Evolutionary conservation across 768 basidiomycete species (phyloP).

Genomic region (Phlebiopsis flavidoalba): DNA sequence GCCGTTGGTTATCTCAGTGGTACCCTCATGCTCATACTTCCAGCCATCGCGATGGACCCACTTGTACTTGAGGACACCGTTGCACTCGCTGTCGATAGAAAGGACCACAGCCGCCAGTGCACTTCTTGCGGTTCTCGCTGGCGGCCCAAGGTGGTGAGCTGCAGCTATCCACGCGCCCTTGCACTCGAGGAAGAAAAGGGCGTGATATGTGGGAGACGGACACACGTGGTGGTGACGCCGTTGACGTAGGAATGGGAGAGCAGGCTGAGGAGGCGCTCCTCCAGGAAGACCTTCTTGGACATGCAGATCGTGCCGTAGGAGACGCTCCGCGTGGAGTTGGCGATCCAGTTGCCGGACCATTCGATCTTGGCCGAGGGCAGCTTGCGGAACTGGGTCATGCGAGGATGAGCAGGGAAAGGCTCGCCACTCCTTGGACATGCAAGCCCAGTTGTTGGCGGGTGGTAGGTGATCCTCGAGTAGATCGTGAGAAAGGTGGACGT

Average conservation of each 20-base stretch:
- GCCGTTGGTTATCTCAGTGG: conserved; percentile 12
- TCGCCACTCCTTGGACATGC: conserved; percentile 12
- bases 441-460: conserved; percentile 17
- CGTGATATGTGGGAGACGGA: conserved; percentile 18
- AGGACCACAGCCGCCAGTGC: conserved; percentile 17
- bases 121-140: conserved; percentile 17
- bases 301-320: conserved; percentile 24
- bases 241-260: conserved; percentile 21
- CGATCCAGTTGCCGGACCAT: conserved; percentile 20
- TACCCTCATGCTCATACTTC: conserved; percentile 21
- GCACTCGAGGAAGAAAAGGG: conserved; percentile 17
- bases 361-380: conserved; percentile 16
- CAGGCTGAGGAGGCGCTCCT: conserved; percentile 20
- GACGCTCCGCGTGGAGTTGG: conserved; percentile 12
- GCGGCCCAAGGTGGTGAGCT: conserved; percentile 23
- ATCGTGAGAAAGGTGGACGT: conserved; percentile 19
- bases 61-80: conserved; percentile 18
- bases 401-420: conserved; percentile 21
- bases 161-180: conserved; percentile 18
- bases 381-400: conserved; percentile 18
- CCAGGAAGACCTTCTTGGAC: conserved; percentile 22
- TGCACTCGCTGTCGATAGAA: conserved; percentile 9
- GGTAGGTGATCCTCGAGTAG: conserved; percentile 16
- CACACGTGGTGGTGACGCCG: conserved; percentile 24
- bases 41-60: conserved; percentile 24